These are phyloP conservation scores for Krasilnikovozyma curviuscula DNA, from an alignment of 768 basidiomycete species.

Conservation along the genomic window DNA sequence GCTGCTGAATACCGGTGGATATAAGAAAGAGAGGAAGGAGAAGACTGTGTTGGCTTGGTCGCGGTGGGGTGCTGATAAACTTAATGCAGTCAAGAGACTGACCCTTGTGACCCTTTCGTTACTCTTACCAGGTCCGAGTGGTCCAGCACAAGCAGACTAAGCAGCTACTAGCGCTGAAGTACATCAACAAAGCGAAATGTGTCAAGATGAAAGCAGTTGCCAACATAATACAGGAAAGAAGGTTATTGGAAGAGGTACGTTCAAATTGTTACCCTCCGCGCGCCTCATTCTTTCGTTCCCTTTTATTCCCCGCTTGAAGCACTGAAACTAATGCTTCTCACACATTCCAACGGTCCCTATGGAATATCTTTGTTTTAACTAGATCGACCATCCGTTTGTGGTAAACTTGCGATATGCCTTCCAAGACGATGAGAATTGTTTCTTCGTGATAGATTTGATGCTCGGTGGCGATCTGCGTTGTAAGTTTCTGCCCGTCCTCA, in stretches of 20 bases:
- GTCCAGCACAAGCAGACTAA: slow-evolving; percentile 90
- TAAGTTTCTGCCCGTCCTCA: background rate
- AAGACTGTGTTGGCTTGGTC: too few species aligned
- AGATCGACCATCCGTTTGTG: slow-evolving; percentile 69
- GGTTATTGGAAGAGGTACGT: slow-evolving; percentile 72
- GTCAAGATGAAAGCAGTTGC: slow-evolving; percentile 77
- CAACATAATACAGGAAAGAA: slow-evolving; percentile 82
- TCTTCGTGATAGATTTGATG: slow-evolving; percentile 35
- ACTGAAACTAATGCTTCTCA: background rate
- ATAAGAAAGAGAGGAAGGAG: background rate
- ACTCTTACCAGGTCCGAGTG: slow-evolving; percentile 55
- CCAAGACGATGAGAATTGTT: slow-evolving; percentile 67
- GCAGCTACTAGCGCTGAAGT: slow-evolving; percentile 85
- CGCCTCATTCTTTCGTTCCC: background rate
- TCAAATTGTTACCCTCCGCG: background rate
- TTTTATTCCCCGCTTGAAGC: background rate
- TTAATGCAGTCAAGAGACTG: background rate
- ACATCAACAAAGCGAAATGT: slow-evolving; percentile 88
- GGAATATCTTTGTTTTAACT: background rate
- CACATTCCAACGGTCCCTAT: background rate
- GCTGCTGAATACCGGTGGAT: background rate
- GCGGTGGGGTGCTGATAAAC: background rate
- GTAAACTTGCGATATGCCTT: slow-evolving; percentile 88
- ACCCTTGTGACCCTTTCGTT: slow-evolving; percentile 3
- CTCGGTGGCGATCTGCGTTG: slow-evolving; percentile 78